These are phyloP conservation scores for Phytopythium cucurbitacearum DNA, from an alignment of 352 stramenopile genomes.

Conservation along the genomic window DNA sequence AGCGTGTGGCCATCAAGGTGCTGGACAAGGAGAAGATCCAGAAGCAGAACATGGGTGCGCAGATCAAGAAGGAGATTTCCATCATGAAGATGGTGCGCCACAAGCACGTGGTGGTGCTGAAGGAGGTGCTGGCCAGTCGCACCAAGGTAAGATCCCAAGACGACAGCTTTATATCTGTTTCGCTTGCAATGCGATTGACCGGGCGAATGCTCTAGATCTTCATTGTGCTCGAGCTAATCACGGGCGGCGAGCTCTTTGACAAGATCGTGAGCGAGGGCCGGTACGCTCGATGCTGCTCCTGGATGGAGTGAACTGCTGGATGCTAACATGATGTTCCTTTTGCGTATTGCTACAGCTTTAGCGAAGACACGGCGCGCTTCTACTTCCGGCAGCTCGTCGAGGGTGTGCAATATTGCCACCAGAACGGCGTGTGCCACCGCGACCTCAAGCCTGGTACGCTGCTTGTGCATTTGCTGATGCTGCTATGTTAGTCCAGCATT, in stretches of 20 bases:
- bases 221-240: slow-evolving; percentile 91
- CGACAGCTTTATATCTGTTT: slow-evolving; percentile 66
- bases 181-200: slow-evolving; percentile 43
- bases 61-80: slow-evolving; percentile 98
- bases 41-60: slow-evolving; percentile 97
- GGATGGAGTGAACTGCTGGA: slow-evolving; percentile 12
- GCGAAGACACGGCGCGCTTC: slow-evolving; percentile 95
- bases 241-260: slow-evolving; percentile 91
- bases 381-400: slow-evolving; percentile 98
- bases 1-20: slow-evolving; percentile 97
- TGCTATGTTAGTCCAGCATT: not conserved
- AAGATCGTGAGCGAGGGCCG: slow-evolving; percentile 95
- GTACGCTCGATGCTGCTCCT: slow-evolving; percentile 17
- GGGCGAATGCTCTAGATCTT: slow-evolving; percentile 85
- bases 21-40: slow-evolving; percentile 98
- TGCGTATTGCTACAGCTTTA: slow-evolving; percentile 59
- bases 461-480: not conserved
- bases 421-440: slow-evolving; percentile 95
- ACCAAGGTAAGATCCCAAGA: slow-evolving; percentile 83
- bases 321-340: not conserved
- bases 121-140: slow-evolving; percentile 88
- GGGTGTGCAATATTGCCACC: slow-evolving; percentile 96
- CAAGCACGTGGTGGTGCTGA: slow-evolving; percentile 86
- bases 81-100: slow-evolving; percentile 98
- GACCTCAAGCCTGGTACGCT: slow-evolving; percentile 92